These are phyloP conservation scores for Suhomyces atakaporum DNA, from an alignment of 1,139 yeast species.

Conservation along the genomic window DNA sequence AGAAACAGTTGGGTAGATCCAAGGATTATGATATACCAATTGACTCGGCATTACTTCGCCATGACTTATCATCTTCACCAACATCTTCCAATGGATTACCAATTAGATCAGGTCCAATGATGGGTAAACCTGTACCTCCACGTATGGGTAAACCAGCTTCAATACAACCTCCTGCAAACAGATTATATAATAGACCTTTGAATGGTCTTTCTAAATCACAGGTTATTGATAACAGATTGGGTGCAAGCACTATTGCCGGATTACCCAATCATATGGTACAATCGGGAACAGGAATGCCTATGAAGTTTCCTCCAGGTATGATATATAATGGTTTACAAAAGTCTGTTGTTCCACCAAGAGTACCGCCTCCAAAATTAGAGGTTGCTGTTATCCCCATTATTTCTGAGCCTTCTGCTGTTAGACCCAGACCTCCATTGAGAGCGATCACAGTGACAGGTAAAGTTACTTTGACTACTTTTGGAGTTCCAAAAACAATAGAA, in stretches of 20 bases:
- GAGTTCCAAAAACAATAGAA: slow-evolving; percentile 38
- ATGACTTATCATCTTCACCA: slow-evolving; percentile 1
- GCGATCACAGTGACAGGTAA: slow-evolving; percentile 31
- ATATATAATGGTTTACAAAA: slow-evolving; percentile 13
- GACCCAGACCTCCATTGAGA: slow-evolving; percentile 22
- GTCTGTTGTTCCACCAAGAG: slow-evolving; percentile 25
- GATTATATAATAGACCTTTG: slow-evolving; percentile 28
- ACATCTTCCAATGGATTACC: not conserved
- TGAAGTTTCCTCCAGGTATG: slow-evolving; percentile 22
- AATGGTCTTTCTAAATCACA: slow-evolving; percentile 17
- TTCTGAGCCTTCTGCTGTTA: slow-evolving; percentile 21
- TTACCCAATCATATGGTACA: slow-evolving; percentile 24
- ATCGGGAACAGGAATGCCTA: slow-evolving; percentile 14
- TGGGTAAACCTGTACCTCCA: slow-evolving; percentile 43
- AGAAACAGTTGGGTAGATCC: slow-evolving; percentile 7
- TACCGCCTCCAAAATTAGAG: slow-evolving; percentile 43
- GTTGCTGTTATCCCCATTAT: slow-evolving; percentile 35
- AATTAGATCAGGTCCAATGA: slow-evolving; percentile 31
- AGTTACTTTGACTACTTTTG: slow-evolving; percentile 29
- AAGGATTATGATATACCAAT: slow-evolving; percentile 7
- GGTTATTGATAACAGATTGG: slow-evolving; percentile 21
- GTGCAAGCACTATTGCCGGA: slow-evolving; percentile 21
- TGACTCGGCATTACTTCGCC: slow-evolving; percentile 2
- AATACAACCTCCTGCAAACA: slow-evolving; percentile 48
- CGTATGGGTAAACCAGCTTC: slow-evolving; percentile 52